phyloP scores from a whole-genome alignment of 257 asterid species.

The Leonotis leonurus region DNA sequence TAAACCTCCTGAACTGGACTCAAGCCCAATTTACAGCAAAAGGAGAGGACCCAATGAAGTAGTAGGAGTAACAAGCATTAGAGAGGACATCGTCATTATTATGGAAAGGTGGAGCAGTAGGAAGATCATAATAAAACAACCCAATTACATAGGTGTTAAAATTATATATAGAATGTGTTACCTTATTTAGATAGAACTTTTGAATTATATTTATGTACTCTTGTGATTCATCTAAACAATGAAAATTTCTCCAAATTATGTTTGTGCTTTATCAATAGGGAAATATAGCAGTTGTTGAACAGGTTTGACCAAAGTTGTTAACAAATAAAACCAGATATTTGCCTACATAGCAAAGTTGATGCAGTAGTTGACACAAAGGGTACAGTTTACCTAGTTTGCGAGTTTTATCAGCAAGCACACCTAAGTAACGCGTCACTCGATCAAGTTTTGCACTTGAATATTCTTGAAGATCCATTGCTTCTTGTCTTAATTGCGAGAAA shows the following conservation, averaged over 20 bases:
- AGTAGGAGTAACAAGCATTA: slow-evolving; percentile 2
- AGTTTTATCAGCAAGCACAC: slow-evolving; percentile 92
- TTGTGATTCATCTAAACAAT: no score
- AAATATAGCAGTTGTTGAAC: slow-evolving; percentile 1
- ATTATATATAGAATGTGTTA: no score
- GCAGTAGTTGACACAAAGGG: slow-evolving; percentile 8
- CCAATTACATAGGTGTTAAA: neutral
- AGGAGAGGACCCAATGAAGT: neutral
- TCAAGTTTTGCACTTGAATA: slow-evolving; percentile 93
- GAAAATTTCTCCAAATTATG: no score
- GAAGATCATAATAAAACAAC: slow-evolving; percentile 9
- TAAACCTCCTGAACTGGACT: slow-evolving; percentile 10
- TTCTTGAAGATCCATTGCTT: slow-evolving; percentile 90
- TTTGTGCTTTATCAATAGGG: no score
- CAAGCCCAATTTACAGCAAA: slow-evolving; percentile 11
- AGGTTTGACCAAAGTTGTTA: slow-evolving; percentile 1
- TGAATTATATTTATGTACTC: no score
- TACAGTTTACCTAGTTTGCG: slow-evolving; percentile 66
- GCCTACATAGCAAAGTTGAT: neutral
- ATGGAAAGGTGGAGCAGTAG: slow-evolving; percentile 14
- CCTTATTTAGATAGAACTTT: no score
- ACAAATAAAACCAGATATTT: neutral
- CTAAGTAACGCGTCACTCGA: slow-evolving; percentile 84
- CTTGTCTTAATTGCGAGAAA: slow-evolving; percentile 75
- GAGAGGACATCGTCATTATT: slow-evolving; percentile 7